phyloP scores from a whole-genome alignment of 257 asterid genomes.

The Orobanche coerulescens region DNA sequence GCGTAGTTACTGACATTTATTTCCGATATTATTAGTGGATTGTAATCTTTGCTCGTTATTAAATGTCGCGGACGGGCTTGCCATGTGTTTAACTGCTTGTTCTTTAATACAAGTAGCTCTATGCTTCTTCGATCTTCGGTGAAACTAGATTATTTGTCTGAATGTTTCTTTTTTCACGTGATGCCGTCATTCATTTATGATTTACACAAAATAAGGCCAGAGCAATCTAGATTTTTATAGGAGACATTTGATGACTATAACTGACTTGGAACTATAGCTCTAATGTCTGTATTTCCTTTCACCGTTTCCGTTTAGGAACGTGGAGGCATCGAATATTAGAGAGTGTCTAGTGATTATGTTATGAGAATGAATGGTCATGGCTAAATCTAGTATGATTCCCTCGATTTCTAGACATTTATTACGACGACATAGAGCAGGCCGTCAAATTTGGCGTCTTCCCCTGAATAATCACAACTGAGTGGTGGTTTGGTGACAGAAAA shows the following conservation, averaged over 20 bases:
- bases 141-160: background rate
- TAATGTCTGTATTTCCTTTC: background rate
- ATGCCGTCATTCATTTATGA: background rate
- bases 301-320: conserved; percentile 3
- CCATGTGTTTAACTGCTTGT: background rate
- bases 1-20: conserved; percentile 10
- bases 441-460: background rate
- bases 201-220: background rate
- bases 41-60: background rate
- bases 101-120: conserved; percentile 14
- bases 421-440: background rate
- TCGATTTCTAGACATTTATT: conserved; percentile 6
- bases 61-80: background rate
- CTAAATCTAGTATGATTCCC: background rate
- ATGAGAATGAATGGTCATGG: background rate
- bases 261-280: background rate
- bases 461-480: background rate
- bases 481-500: no score
- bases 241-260: conserved; percentile 2
- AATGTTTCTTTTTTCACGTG: background rate
- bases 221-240: conserved; percentile 14
- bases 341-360: background rate
- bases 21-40: background rate
- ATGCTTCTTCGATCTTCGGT: background rate
- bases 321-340: background rate